Evolutionary conservation across 1,284 basidiomycete species (phyloP).

Genomic region (Xerocomus nothofagi): DNA sequence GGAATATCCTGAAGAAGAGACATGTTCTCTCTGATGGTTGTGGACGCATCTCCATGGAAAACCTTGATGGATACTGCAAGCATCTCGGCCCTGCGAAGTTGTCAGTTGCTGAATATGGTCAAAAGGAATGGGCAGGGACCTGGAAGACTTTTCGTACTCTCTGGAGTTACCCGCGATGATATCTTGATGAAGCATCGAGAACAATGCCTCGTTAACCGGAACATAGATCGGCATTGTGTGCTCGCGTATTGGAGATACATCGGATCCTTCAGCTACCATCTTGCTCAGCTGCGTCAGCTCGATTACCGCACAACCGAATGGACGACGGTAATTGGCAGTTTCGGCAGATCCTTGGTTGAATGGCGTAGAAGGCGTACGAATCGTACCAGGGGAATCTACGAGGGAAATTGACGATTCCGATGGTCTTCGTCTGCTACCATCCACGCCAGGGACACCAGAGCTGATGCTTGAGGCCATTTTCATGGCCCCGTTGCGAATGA

Average conservation of each 20-base stretch:
- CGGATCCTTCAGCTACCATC: conserved; percentile 60
- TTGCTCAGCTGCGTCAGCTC: conserved; percentile 79
- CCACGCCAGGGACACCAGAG: conserved; percentile 46
- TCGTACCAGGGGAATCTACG: conserved; percentile 29
- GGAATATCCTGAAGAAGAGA: conserved; percentile 84
- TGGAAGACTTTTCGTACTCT: conserved; percentile 82
- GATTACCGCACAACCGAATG: conserved; percentile 92
- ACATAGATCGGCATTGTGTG: conserved; percentile 89
- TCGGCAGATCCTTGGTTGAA: conserved; percentile 34
- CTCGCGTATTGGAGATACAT: conserved; percentile 66
- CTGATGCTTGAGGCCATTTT: conserved; percentile 66
- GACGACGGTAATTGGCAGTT: conserved; percentile 69
- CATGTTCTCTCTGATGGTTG: conserved; percentile 82
- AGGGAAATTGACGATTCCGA: conserved; percentile 50
- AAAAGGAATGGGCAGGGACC: conserved; percentile 46
- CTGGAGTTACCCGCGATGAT: conserved; percentile 81
- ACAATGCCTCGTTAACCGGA: conserved; percentile 81
- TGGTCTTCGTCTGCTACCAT: conserved; percentile 44
- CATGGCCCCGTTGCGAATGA: conserved; percentile 86
- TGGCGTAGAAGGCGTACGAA: conserved; percentile 17
- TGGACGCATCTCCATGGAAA: conserved; percentile 79
- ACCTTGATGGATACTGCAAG: conserved; percentile 88
- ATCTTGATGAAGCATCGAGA: conserved; percentile 94
- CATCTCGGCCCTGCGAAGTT: conserved; percentile 66
- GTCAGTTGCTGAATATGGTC: conserved; percentile 9